These are phyloP conservation scores for Penicillium sp. DNA, from an alignment of 2,329 filamentous ascomycete genomes.

Conservation along the genomic window DNA sequence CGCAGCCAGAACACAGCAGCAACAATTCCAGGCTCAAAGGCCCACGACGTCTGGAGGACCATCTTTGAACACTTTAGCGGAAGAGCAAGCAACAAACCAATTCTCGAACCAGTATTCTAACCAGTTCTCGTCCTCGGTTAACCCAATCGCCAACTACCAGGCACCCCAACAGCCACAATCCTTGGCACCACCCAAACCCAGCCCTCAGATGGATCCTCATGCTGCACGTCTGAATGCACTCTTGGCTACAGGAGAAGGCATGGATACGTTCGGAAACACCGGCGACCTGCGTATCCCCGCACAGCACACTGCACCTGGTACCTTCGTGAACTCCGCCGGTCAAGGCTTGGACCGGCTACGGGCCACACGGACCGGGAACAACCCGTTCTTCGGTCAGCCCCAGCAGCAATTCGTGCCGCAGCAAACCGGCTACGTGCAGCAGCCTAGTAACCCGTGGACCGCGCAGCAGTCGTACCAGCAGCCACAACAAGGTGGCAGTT, in stretches of 20 bases:
- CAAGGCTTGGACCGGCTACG: slow-evolving; percentile 76
- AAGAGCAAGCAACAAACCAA: slow-evolving; percentile 77
- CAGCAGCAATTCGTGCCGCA: slow-evolving; percentile 57
- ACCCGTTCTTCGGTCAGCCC: slow-evolving; percentile 79
- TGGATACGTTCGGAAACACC: slow-evolving; percentile 98
- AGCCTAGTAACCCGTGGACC: slow-evolving; percentile 62
- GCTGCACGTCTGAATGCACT: slow-evolving; percentile 81
- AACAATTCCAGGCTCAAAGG: slow-evolving; percentile 45
- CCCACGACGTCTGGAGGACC: slow-evolving; percentile 64
- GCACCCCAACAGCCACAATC: slow-evolving; percentile 36
- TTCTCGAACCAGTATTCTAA: slow-evolving; percentile 64
- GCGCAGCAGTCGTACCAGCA: slow-evolving; percentile 51
- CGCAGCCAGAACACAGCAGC: slow-evolving; percentile 67
- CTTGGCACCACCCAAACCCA: slow-evolving; percentile 38
- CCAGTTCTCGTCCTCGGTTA: slow-evolving; percentile 58
- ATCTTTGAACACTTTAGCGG: slow-evolving; percentile 75
- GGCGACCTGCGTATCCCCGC: slow-evolving; percentile 93
- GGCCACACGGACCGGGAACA: slow-evolving; percentile 72
- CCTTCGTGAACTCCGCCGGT: slow-evolving; percentile 94
- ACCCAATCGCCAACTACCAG: slow-evolving; percentile 56
- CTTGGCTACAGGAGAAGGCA: slow-evolving; percentile 83
- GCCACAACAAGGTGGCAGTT: slow-evolving; percentile 56
- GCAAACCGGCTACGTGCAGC: slow-evolving; percentile 51
- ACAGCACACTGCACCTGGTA: slow-evolving; percentile 94
- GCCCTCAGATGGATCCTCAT: slow-evolving; percentile 57